phyloP scores from a whole-genome alignment of 2,329 filamentous ascomycete species.

The Byssothecium circinans region DNA sequence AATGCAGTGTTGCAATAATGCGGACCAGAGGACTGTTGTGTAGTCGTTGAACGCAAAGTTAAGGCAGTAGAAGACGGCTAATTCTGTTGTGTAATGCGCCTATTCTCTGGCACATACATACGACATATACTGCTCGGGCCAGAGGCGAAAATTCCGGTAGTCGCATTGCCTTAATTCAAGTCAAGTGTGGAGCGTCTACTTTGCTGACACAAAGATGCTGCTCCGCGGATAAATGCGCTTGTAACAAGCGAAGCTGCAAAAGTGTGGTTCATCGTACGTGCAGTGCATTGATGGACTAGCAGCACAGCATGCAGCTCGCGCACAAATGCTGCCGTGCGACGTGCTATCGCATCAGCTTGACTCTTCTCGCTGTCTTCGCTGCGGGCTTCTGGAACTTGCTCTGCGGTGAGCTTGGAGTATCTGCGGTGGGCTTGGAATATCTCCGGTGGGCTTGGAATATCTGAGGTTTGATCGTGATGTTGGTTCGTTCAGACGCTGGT shows the following conservation, averaged over 20 bases:
- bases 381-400: slow-evolving; percentile 1
- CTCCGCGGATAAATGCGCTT: background rate
- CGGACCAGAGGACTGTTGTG: slow-evolving; percentile 1
- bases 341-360: background rate
- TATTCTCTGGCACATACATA: no score
- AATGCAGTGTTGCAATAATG: no score
- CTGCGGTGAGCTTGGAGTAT: no score
- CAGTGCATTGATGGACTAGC: no score
- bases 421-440: no score
- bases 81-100: background rate
- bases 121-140: background rate
- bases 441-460: no score
- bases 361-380: background rate
- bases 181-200: slow-evolving; percentile 5
- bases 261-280: background rate
- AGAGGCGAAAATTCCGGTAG: slow-evolving; percentile 2
- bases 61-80: slow-evolving; percentile 4
- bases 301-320: background rate
- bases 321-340: slow-evolving; percentile 3
- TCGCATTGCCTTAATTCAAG: slow-evolving; percentile 17
- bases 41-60: background rate
- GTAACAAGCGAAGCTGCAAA: background rate
- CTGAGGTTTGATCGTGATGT: background rate
- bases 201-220: background rate
- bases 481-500: background rate